Conservation (phyloP, 1,139 yeast genomes). For the Candida anutae region DNA sequence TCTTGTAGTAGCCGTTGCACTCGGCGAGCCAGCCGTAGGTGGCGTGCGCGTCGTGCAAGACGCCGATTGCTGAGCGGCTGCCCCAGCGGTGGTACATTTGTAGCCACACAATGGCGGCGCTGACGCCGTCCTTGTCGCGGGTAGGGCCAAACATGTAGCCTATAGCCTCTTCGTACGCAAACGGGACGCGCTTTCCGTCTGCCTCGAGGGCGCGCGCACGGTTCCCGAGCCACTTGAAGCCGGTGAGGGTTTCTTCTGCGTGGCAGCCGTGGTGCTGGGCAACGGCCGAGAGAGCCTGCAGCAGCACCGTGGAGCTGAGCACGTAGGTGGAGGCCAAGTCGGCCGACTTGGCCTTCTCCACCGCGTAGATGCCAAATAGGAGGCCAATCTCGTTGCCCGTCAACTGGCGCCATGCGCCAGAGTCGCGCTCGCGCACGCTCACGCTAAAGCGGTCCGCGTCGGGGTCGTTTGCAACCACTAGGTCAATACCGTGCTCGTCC, state of each 20-base stretch:
- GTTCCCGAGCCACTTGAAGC: constrained; percentile 97
- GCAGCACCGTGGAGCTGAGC: constrained; percentile 85
- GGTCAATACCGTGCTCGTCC: constrained; percentile 28
- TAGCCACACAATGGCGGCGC: constrained; percentile 73
- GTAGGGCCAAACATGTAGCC: constrained; percentile 88
- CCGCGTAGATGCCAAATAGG: constrained; percentile 65
- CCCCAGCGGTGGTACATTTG: constrained; percentile 55
- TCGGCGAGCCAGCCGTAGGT: constrained; percentile 78
- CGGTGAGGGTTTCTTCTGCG: constrained; percentile 79
- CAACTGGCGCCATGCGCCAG: constrained; percentile 61
- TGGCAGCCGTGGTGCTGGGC: constrained; percentile 56
- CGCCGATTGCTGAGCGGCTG: constrained; percentile 31
- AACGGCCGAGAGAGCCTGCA: constrained; percentile 70
- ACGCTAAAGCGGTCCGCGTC: constrained; percentile 92
- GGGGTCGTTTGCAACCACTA: constrained; percentile 89
- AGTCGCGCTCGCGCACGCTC: constrained; percentile 41
- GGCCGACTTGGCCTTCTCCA: constrained; percentile 21
- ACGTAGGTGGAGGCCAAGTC: constrained; percentile 40
- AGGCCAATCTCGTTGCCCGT: constrained; percentile 91
- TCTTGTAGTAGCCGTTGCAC: constrained; percentile 76
- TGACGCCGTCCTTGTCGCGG: constrained; percentile 89
- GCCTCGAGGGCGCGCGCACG: constrained; percentile 65
- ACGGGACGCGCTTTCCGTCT: constrained; percentile 66
- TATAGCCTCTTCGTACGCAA: constrained; percentile 92
- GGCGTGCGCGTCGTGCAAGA: constrained; percentile 50